phyloP scores from a whole-genome alignment of 768 basidiomycete genomes.

The Tylopilus plumbeoviolaceoides region DNA sequence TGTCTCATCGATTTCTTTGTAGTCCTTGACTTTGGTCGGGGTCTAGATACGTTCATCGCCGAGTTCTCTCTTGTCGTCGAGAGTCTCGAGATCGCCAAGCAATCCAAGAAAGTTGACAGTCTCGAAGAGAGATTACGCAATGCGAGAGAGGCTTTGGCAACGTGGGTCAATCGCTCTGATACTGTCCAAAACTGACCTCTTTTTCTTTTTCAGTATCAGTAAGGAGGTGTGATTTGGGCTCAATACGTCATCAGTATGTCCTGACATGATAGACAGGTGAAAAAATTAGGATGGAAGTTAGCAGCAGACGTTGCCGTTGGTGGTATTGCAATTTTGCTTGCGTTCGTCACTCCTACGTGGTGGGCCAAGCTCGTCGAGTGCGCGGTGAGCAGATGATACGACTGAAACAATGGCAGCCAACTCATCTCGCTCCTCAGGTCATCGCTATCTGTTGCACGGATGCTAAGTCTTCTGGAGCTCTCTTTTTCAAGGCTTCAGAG shows the following conservation, averaged over 20 bases:
- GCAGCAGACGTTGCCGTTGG: constrained; percentile 9
- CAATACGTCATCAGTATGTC: neutral
- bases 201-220: constrained; percentile 10
- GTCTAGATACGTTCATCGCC: constrained; percentile 12
- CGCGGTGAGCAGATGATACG: neutral
- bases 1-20: neutral
- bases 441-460: constrained; percentile 1
- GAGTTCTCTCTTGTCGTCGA: constrained; percentile 13
- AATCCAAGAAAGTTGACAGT: constrained; percentile 3
- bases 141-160: constrained; percentile 12
- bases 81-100: neutral
- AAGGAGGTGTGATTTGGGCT: constrained; percentile 6
- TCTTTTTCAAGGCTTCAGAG: constrained; percentile 2
- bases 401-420: neutral
- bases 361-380: constrained; percentile 6
- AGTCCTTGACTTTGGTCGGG: constrained; percentile 18
- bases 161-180: neutral
- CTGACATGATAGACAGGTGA: constrained; percentile 13
- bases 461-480: constrained; percentile 1
- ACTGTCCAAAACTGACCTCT: neutral
- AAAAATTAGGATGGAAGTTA: constrained; percentile 16
- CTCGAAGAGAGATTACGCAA: neutral
- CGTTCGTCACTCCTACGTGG: constrained; percentile 6
- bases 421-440: neutral
- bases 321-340: constrained; percentile 15